phyloP scores from a whole-genome alignment of 2,329 filamentous ascomycete species.

The Aspergillus proliferans region DNA sequence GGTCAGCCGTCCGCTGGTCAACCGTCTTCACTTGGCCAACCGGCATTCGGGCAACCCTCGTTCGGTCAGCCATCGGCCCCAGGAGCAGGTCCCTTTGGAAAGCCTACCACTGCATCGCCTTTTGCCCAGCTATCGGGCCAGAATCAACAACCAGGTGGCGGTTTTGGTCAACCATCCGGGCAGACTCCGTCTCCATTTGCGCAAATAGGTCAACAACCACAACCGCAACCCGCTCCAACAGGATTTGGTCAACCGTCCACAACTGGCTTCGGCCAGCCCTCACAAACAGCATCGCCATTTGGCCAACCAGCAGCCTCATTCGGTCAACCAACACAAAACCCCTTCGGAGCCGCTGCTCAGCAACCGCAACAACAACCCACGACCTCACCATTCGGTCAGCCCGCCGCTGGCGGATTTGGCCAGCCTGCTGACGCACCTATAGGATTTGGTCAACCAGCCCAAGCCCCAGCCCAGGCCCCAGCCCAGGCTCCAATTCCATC shows the following conservation, averaged over 20 bases:
- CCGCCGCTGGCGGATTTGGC: constrained; percentile 12
- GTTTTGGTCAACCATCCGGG: constrained; percentile 19
- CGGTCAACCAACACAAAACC: constrained; percentile 28
- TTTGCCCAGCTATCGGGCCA: constrained; percentile 40
- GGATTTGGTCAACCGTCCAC: constrained; percentile 23
- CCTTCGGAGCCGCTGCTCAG: constrained; percentile 23
- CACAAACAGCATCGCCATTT: constrained; percentile 14
- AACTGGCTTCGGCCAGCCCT: constrained; percentile 30
- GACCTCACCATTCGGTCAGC: constrained; percentile 28
- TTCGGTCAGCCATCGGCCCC: constrained; percentile 21
- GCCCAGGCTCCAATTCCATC: constrained; percentile 1
- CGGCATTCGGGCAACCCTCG: constrained; percentile 18
- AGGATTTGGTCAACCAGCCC: constrained; percentile 2
- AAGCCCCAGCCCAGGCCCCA: constrained; percentile 1
- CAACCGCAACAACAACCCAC: constrained; percentile 34
- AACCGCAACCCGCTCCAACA: constrained; percentile 24
- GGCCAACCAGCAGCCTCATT: constrained; percentile 31
- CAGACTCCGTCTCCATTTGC: constrained; percentile 25
- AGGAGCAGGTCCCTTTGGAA: constrained; percentile 28
- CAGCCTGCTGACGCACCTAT: constrained; percentile 8
- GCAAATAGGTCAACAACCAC: constrained; percentile 29
- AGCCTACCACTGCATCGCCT: constrained; percentile 28
- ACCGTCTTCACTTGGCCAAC: constrained; percentile 27
- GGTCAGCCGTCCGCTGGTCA: constrained; percentile 27
- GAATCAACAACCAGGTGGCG: constrained; percentile 20